Evolutionary conservation across 495 filamentous ascomycete genomes (phyloP).

Genomic region (Penicillium cataractarum): DNA sequence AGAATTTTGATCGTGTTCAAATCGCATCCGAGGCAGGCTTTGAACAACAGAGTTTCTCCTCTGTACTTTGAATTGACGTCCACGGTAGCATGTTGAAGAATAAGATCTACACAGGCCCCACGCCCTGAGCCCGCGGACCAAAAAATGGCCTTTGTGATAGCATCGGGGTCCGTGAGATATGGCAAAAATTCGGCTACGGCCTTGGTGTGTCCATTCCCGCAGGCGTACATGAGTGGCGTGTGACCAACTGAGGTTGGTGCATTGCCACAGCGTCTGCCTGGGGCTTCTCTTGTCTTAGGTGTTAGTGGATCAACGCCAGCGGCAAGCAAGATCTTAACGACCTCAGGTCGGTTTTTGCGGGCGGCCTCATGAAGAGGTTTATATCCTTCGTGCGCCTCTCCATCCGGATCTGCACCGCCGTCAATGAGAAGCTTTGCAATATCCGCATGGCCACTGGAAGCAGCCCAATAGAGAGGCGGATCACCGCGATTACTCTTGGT

Average conservation of each 20-base stretch:
- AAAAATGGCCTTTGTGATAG: constrained; percentile 10
- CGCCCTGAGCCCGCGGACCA: constrained; percentile 22
- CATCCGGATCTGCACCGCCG: constrained; percentile 25
- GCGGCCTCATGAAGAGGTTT: constrained; percentile 37
- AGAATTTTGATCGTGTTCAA: constrained; percentile 19
- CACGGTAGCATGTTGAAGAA: constrained; percentile 18
- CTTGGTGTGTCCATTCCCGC: constrained; percentile 17
- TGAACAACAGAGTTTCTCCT: constrained; percentile 16
- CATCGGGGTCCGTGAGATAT: constrained; percentile 9
- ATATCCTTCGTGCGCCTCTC: constrained; percentile 19
- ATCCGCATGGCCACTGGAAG: constrained; percentile 23
- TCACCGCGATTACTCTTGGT: constrained; percentile 9
- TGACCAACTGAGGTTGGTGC: constrained; percentile 16
- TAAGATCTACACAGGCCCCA: constrained; percentile 10
- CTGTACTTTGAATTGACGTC: constrained; percentile 17
- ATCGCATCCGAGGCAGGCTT: constrained; percentile 19
- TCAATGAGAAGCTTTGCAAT: constrained; percentile 29
- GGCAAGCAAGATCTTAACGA: constrained; percentile 27
- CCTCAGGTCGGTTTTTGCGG: constrained; percentile 19
- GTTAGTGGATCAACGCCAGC: constrained; percentile 36
- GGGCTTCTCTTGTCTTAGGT: constrained; percentile 25
- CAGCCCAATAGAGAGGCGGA: constrained; percentile 34
- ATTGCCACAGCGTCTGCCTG: constrained; percentile 20
- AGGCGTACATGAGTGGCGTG: constrained; percentile 28
- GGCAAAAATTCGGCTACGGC: constrained; percentile 23